Evolutionary conservation across 164 flowering plant genomes (phyloP).

Genomic region (Vitis riparia): DNA sequence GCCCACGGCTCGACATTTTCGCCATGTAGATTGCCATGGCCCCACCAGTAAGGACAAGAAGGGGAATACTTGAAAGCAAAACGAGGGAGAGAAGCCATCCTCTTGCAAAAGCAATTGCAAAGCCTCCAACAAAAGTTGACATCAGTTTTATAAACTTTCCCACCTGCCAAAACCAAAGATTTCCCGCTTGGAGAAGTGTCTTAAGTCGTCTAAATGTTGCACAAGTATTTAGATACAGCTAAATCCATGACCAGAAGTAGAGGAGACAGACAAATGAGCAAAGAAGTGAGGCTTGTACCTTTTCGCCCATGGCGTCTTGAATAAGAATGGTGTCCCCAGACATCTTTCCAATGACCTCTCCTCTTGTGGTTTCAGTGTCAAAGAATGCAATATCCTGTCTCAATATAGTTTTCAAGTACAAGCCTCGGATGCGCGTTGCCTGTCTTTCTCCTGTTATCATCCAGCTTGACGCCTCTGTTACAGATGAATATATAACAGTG

Average conservation of each 20-base stretch:
- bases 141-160: slow-evolving; percentile 55
- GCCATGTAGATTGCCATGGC: slow-evolving; percentile 33
- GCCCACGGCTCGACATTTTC: slow-evolving; percentile 43
- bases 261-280: neutral
- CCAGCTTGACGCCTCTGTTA: slow-evolving; percentile 65
- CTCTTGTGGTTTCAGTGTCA: slow-evolving; percentile 64
- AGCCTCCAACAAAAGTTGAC: slow-evolving; percentile 55
- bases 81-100: slow-evolving; percentile 56
- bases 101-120: slow-evolving; percentile 37
- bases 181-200: too few species aligned
- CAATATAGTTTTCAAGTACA: slow-evolving; percentile 54
- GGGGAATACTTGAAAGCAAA: slow-evolving; percentile 37
- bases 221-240: too few species aligned
- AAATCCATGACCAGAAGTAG: too few species aligned
- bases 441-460: slow-evolving; percentile 66
- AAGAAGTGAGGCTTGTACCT: slow-evolving; percentile 24
- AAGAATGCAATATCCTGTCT: slow-evolving; percentile 68
- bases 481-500: too few species aligned
- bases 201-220: too few species aligned
- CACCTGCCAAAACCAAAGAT: slow-evolving; percentile 26
- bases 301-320: slow-evolving; percentile 76
- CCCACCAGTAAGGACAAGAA: slow-evolving; percentile 37
- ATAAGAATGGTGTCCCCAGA: slow-evolving; percentile 71
- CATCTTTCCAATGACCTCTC: slow-evolving; percentile 72
- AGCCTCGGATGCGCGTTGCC: slow-evolving; percentile 46